Evolutionary conservation across 768 basidiomycete species (phyloP), one percentile per base, ranked within the genome.

Genomic region (Suillus brevipes): DNA sequence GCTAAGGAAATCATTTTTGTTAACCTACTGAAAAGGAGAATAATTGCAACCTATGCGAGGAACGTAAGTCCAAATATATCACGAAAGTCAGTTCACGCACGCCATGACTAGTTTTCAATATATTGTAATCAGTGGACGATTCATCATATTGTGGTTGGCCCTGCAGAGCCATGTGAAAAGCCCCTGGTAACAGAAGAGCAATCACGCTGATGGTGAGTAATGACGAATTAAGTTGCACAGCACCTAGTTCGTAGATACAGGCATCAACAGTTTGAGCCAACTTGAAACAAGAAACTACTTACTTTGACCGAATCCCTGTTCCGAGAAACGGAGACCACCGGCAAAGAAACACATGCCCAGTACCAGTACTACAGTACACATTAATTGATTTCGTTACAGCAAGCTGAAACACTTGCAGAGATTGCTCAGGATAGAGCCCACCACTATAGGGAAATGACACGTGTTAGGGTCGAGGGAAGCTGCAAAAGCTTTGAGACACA

Each of bases 261-360:
- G 36, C 20, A 49, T 53, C 12, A 42, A 42, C 43, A 62, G 42
- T 23, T 28, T 47, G 13, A 61, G 45, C 12, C 14, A 49, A 61
- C 62, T 34, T 42, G 2, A 0, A 66, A 7, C 7, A 60, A 61
- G 4, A 40, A 38, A 61, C 23, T 31, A 76, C 87, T 61, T 69
- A 92, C 91, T 87, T 4, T 81, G 74, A 67, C 91, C 87, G 67
- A 92, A 92, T 1, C 85, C 89, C 74, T 94, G 92, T 71, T 94
- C 90, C 4, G 89, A 87, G 68, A 89, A 94, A 20, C 85, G 83
- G 66, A 88, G 71, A 0, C 92, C 92, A 23, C 92, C 92, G 0
- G 91, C 92, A 66, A 94, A 90, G 77, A 94, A 92, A 70, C 91
- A 92, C 75, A 94, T 85, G 23, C 93, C 93, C 16, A 94, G 83